Evolutionary conservation across 2,329 filamentous ascomycete genomes (phyloP), one percentile per base, ranked within the genome.

Genomic region (Stemphylium vesicarium): DNA sequence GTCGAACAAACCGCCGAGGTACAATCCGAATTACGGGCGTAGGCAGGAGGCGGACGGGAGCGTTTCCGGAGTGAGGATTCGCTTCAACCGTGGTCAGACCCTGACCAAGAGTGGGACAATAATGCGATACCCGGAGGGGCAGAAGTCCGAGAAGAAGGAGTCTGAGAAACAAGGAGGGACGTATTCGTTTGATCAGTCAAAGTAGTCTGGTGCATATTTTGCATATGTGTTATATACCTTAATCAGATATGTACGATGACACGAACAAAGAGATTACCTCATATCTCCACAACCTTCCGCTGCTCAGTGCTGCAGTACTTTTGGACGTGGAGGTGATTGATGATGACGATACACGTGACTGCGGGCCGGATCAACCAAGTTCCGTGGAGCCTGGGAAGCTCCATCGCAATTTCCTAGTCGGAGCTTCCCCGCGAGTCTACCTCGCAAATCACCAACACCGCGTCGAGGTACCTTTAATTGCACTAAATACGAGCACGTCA

Each of bases 321-420:
- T 32, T n/a, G n/a, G 26, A 18, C 26, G n/a, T 44, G n/a, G 29
- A 10, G 24, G 6, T 26, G 42, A 4, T 11, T 35, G 31, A 22
- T 15, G 22, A 26, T 5, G 20, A 15, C n/a, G 32, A 24, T 7
- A 31, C 60, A 63, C 60, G 60, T 63, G 60, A 57, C n/a, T n/a
- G 5, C 32, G 26, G 26, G 2, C 10, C 59, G 58, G 60, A 63
- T 40, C 50, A 63, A 51, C 42, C 12, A 32, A 40, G 56, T 41
- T 44, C 56, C 60, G 60, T 54, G 56, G 37, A 50, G 60, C 63
- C 63, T 66, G 56, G 52, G 42, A 45, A 59, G 61, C 57, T 59
- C 49, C 48, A 53, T 57, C 63, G 64, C 60, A 65, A 63, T 62
- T 65, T 66, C 60, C 61, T 50, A 54, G 55, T 50, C 54, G 47